phyloP scores from a whole-genome alignment of 1,284 basidiomycete genomes.

The Ganoderma sp. region DNA sequence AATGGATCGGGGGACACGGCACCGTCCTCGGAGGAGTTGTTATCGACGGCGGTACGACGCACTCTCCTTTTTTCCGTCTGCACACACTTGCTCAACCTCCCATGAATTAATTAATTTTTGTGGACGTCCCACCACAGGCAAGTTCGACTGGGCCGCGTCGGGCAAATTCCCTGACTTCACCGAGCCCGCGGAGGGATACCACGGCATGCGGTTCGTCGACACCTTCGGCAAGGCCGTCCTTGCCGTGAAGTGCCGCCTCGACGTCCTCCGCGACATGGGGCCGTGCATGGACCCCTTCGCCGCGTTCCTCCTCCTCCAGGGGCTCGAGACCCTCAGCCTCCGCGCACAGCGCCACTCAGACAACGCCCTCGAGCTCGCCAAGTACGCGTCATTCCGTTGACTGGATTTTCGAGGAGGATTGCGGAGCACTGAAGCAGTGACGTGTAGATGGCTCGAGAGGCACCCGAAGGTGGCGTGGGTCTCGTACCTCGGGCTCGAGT shows the following conservation, averaged over 20 bases:
- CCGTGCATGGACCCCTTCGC: slow-evolving; percentile 80
- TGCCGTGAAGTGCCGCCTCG: slow-evolving; percentile 74
- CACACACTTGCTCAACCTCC: neutral
- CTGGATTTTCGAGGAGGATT: neutral
- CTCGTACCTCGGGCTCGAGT: slow-evolving; percentile 76
- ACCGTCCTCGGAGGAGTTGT: slow-evolving; percentile 88
- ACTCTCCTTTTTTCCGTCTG: neutral
- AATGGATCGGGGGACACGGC: slow-evolving; percentile 92
- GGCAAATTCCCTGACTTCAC: slow-evolving; percentile 86
- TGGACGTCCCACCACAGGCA: slow-evolving; percentile 51
- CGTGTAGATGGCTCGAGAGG: slow-evolving; percentile 62
- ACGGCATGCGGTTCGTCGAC: slow-evolving; percentile 76
- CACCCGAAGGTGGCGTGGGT: slow-evolving; percentile 83
- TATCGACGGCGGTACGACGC: slow-evolving; percentile 66
- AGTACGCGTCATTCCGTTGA: slow-evolving; percentile 42
- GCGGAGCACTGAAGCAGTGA: neutral
- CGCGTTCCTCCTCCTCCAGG: slow-evolving; percentile 84
- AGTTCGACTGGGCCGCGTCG: slow-evolving; percentile 84
- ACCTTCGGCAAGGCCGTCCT: slow-evolving; percentile 78
- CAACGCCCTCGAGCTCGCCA: slow-evolving; percentile 77
- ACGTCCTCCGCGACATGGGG: slow-evolving; percentile 82
- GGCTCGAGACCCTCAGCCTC: slow-evolving; percentile 85
- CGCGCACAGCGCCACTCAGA: slow-evolving; percentile 77
- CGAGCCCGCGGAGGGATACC: slow-evolving; percentile 83
- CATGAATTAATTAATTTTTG: neutral